Evolutionary conservation across 306 rosid genomes (phyloP).

Genomic region (Vicia sativa): DNA sequence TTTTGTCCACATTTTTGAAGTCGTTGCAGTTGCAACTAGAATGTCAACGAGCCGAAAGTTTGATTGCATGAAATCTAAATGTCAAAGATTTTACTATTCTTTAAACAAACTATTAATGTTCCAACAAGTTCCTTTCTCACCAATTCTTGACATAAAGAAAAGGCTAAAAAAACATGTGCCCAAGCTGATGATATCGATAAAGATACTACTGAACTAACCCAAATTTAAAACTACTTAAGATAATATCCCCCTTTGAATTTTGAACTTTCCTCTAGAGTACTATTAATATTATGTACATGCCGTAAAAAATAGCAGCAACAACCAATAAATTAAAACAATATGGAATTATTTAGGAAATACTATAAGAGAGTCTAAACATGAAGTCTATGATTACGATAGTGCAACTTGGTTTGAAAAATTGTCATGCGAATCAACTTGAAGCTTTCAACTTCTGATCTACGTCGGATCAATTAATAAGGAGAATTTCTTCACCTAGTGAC

Average conservation of each 20-base stretch:
- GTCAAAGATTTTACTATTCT: constrained; percentile 31
- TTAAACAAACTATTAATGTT: constrained; percentile 21
- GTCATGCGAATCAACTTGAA: constrained; percentile 68
- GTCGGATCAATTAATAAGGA: too few species aligned
- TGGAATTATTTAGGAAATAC: too few species aligned
- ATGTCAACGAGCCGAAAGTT: constrained; percentile 1
- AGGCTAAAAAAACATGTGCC: not conserved
- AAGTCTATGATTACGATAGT: constrained; percentile 70
- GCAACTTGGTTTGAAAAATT: constrained; percentile 74
- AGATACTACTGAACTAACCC: not conserved
- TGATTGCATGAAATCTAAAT: constrained; percentile 27
- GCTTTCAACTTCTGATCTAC: constrained; percentile 63
- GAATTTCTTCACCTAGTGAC: too few species aligned
- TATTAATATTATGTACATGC: too few species aligned
- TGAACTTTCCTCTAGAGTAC: too few species aligned
- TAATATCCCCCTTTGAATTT: too few species aligned
- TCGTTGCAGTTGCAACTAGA: constrained; percentile 34
- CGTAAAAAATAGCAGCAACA: too few species aligned
- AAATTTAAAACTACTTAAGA: too few species aligned
- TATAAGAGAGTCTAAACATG: not conserved
- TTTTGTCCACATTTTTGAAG: constrained; percentile 10
- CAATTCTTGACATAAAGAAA: not conserved
- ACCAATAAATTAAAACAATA: too few species aligned
- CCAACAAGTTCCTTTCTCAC: not conserved
- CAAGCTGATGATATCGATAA: not conserved